Base-by-base conservation (phyloP, 441 rosid species). In the Omphalea diandra region DNA sequence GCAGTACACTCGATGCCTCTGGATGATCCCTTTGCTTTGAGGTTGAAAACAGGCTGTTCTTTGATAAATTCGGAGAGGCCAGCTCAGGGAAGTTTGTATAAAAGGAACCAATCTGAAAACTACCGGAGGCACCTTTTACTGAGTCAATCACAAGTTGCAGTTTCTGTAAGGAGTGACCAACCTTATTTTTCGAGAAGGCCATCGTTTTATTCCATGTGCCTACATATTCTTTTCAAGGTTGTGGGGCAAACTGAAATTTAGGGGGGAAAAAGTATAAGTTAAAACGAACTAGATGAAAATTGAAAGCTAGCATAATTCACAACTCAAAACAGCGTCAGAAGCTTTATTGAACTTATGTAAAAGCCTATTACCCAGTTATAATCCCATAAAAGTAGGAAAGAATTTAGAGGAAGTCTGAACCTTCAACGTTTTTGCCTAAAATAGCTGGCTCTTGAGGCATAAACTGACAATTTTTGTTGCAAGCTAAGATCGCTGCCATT, bases 181-280 rank as follows among this genome's bases (percentile, higher is more conserved):
- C 98, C 83, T 91, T 94, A 94, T 86, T 80, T 90, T 87, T 70
- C 97, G 89, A 74, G 97, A 91, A 26, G 98, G 98, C 98, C 98
- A 94, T 50, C 94, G 83, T 17, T 77, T 80, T 80, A 94, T 91
- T 53, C 97, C 97, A 26, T 91, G 89, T 53, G 97, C 78, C 98
- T 82, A 77, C 98, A 94, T 73, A 91, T 90, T 71, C 97, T 85
- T 81, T 94, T 94, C 89, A 94, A 85, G 32, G 97, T 94, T 22
- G 98, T 94, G 32, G 98, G 97, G 78, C 98, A 94, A 79, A 91
- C 98, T 94, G 93, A 82, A 79, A 85, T 61, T 7, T 26, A 54
- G 72, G 2, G 9, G 68, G 65, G 38, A 72, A 49, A 65, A n/a
- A n/a, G n/a, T n/a, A 15, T 5, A 47, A 24, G 63, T 66, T 50